Conservation (phyloP, 2,329 filamentous ascomycete species). For the Neonectria punicea region DNA sequence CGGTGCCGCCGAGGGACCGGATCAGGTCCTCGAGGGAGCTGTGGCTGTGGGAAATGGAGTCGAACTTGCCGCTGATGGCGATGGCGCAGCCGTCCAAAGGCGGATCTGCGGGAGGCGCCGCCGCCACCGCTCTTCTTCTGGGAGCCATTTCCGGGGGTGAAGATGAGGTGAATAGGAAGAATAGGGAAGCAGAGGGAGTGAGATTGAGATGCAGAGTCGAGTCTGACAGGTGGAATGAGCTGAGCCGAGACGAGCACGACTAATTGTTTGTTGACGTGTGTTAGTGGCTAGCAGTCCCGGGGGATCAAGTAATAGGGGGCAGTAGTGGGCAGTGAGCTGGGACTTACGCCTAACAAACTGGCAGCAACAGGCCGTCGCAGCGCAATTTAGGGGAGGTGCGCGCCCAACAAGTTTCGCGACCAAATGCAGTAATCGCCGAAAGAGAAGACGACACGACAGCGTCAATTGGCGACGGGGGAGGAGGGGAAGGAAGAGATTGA, state of each 20-base stretch:
- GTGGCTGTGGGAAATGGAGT: constrained; percentile 63
- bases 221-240: constrained; percentile 7
- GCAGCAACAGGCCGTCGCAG: constrained; percentile 19
- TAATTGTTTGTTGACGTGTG: constrained; percentile 8
- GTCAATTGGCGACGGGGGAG: constrained; percentile 20
- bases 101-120: constrained; percentile 34
- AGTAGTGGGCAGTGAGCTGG: constrained; percentile 4
- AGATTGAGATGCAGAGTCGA: background rate
- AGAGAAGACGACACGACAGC: constrained; percentile 20
- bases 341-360: constrained; percentile 22
- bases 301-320: constrained; percentile 33
- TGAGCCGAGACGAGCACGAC: constrained; percentile 8
- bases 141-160: constrained; percentile 35
- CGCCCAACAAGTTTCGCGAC: constrained; percentile 26
- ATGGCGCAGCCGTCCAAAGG: constrained; percentile 62
- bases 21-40: constrained; percentile 58
- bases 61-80: constrained; percentile 70
- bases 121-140: constrained; percentile 34
- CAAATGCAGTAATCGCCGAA: constrained; percentile 42
- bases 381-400: constrained; percentile 5
- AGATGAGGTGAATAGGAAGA: background rate
- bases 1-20: constrained; percentile 59
- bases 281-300: constrained; percentile 26
- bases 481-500: constrained; percentile 7
- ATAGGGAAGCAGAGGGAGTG: background rate